phyloP scores from a whole-genome alignment of 331 rosid species.

The Stylosanthes scabra region DNA sequence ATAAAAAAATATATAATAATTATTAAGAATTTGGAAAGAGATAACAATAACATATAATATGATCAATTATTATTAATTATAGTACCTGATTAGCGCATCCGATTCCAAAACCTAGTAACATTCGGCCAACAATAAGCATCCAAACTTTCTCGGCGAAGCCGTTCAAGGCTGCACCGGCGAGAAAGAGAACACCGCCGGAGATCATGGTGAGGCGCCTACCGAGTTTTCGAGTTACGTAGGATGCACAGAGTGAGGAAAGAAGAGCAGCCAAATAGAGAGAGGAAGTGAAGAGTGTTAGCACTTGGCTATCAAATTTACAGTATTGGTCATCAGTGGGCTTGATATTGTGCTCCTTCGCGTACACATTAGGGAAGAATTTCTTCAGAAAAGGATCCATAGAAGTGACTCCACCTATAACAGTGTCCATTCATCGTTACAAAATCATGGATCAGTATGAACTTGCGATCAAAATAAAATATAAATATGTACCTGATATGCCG shows the following conservation, averaged over 20 bases:
- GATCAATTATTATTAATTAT: too few relatives aligned
- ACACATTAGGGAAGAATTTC: slow-evolving; percentile 51
- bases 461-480: too few relatives aligned
- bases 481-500: not conserved
- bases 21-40: too few relatives aligned
- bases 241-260: slow-evolving; percentile 15
- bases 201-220: not conserved
- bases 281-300: slow-evolving; percentile 51
- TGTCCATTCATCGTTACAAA: too few relatives aligned
- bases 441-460: too few relatives aligned
- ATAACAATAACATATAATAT: too few relatives aligned
- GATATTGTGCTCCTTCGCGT: slow-evolving; percentile 15
- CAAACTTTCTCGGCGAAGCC: not conserved
- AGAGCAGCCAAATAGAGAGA: slow-evolving; percentile 57
- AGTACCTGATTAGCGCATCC: too few relatives aligned
- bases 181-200: not conserved
- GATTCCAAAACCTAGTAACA: too few relatives aligned
- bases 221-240: not conserved
- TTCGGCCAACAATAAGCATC: too few relatives aligned
- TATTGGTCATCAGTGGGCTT: slow-evolving; percentile 40
- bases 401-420: not conserved
- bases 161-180: not conserved
- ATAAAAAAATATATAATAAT: too few relatives aligned
- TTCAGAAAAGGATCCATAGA: slow-evolving; percentile 53
- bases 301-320: slow-evolving; percentile 52